Evolutionary conservation across 768 basidiomycete genomes (phyloP).

Genomic region (Lactarius tabidus): DNA sequence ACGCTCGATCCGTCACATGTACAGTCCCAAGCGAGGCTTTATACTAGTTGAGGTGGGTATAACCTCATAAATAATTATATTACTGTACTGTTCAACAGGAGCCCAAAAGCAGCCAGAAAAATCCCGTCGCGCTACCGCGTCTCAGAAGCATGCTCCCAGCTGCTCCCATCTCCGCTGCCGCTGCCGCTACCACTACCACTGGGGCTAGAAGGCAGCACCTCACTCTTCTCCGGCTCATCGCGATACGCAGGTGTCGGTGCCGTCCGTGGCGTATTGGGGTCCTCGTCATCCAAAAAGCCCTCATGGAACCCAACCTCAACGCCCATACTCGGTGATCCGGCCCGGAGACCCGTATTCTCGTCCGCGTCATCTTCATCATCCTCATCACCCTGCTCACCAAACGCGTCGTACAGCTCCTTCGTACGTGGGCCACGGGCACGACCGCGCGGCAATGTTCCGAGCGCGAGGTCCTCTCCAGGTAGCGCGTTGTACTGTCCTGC

Average conservation of each 20-base stretch:
- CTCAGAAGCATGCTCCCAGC: conserved; percentile 70
- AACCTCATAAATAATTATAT: not conserved
- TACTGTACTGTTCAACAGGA: not conserved
- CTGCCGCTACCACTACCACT: conserved; percentile 29
- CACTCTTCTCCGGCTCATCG: conserved; percentile 49
- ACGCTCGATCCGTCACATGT: no score
- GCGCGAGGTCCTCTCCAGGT: conserved; percentile 67
- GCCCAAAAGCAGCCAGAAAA: conserved; percentile 4
- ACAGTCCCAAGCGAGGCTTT: no score
- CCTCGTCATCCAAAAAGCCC: conserved; percentile 81
- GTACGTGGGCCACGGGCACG: conserved; percentile 39
- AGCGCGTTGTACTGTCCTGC: conserved; percentile 55
- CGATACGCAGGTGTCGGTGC: conserved; percentile 35
- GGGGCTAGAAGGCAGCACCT: conserved; percentile 13
- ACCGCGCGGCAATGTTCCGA: conserved; percentile 59
- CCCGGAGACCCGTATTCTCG: conserved; percentile 62
- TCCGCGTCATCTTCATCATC: conserved; percentile 77
- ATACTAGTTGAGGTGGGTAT: not conserved
- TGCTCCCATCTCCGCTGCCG: conserved; percentile 56
- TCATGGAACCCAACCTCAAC: conserved; percentile 57
- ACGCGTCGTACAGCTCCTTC: conserved; percentile 94
- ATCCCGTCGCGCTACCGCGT: conserved; percentile 35
- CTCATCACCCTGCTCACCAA: conserved; percentile 84
- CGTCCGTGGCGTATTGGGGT: conserved; percentile 34
- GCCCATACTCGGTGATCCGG: conserved; percentile 33